These are phyloP conservation scores for Hydrangea macrophylla DNA, from an alignment of 148 eudicot species.

Conservation along the genomic window DNA sequence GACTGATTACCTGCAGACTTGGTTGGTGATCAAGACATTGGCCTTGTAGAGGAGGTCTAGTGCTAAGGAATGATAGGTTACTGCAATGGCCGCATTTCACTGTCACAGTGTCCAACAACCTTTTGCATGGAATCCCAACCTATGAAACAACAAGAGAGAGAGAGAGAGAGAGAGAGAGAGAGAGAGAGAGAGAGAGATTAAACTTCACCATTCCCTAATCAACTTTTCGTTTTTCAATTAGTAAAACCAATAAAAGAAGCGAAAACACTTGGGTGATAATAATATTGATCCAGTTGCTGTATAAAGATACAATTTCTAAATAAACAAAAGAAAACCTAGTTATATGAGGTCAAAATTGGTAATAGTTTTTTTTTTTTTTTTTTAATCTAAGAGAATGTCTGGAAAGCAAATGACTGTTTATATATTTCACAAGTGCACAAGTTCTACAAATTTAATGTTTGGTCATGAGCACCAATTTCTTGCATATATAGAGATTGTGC, in stretches of 20 bases:
- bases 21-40: constrained; percentile 42
- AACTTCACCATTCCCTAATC: neutral
- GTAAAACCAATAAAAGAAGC: neutral
- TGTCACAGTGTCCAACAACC: constrained; percentile 90
- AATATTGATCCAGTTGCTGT: too few species aligned
- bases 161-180: neutral
- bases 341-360: too few species aligned
- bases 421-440: too few species aligned
- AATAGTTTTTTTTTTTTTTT: too few species aligned
- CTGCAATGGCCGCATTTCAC: constrained; percentile 98
- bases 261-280: too few species aligned
- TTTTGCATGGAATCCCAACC: constrained; percentile 91
- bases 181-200: constrained; percentile 12
- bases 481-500: too few species aligned
- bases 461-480: too few species aligned
- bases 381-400: too few species aligned
- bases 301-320: too few species aligned
- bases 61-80: constrained; percentile 78
- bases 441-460: too few species aligned
- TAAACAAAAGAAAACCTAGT: too few species aligned
- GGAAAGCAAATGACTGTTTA: too few species aligned
- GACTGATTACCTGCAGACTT: constrained; percentile 43
- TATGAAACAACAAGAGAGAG: constrained; percentile 18
- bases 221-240: neutral
- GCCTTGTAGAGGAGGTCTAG: constrained; percentile 60